These are phyloP conservation scores for Apocynum venetum DNA, from an alignment of 257 asterid genomes.

Conservation along the genomic window DNA sequence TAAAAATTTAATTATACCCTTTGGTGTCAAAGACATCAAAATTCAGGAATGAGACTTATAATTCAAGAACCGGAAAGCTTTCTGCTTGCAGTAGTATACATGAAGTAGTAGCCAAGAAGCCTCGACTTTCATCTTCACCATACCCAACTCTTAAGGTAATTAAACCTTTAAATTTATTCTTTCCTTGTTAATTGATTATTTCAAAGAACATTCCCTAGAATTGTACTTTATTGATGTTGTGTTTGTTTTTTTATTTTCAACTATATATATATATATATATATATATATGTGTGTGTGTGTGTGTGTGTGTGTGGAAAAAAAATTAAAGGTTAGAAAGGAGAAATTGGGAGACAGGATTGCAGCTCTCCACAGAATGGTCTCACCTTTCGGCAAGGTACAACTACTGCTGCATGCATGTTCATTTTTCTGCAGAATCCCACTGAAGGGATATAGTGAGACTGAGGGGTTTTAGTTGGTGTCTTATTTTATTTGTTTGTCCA, in stretches of 20 bases:
- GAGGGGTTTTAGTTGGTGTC: neutral
- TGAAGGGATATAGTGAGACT: slow-evolving; percentile 3
- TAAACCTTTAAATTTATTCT: neutral
- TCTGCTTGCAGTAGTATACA: neutral
- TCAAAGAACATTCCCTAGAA: too few species aligned
- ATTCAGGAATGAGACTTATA: slow-evolving; percentile 11
- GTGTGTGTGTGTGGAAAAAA: too few species aligned
- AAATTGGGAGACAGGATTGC: slow-evolving; percentile 41
- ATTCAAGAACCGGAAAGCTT: slow-evolving; percentile 16
- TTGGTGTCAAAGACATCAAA: slow-evolving; percentile 22
- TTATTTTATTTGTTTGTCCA: slow-evolving; percentile 15
- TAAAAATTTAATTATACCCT: slow-evolving; percentile 19
- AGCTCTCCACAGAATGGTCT: slow-evolving; percentile 39
- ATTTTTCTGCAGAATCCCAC: slow-evolving; percentile 20
- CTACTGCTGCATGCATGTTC: slow-evolving; percentile 3
- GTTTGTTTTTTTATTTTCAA: neutral
- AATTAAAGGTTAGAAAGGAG: slow-evolving; percentile 27
- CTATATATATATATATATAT: too few species aligned
- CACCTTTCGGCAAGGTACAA: slow-evolving; percentile 40
- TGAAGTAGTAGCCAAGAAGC: slow-evolving; percentile 22
- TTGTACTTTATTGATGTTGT: neutral
- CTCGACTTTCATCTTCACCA: slow-evolving; percentile 26
- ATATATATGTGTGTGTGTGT: too few species aligned
- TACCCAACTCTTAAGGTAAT: slow-evolving; percentile 25
- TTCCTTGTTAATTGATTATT: too few species aligned